phyloP scores from a whole-genome alignment of 441 rosid genomes.

The Pelargonium citronellum region DNA sequence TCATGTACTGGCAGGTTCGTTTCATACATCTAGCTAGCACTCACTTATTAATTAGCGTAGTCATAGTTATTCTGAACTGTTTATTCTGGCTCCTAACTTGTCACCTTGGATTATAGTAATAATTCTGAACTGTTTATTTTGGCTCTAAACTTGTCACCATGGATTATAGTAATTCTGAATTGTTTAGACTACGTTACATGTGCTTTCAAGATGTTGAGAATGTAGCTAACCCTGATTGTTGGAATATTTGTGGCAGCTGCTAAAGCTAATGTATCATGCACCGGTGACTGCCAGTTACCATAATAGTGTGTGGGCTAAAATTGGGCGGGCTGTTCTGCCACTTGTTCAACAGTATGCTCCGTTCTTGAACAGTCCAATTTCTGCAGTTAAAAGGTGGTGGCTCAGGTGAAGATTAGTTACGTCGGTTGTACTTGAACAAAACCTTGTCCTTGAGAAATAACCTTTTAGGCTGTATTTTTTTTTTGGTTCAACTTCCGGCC shows the following conservation, averaged over 20 bases:
- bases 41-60: no score
- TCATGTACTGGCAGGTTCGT: conserved; percentile 97
- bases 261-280: conserved; percentile 96
- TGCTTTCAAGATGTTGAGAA: neutral
- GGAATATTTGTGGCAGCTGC: conserved; percentile 40
- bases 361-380: conserved; percentile 58
- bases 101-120: no score
- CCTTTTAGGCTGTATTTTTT: no score
- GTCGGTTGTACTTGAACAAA: no score
- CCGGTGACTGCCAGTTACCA: conserved; percentile 85
- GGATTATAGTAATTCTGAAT: no score
- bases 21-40: neutral
- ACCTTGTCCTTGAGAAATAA: no score
- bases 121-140: no score
- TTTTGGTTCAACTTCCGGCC: no score
- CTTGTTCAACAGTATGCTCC: conserved; percentile 62
- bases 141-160: no score
- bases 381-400: conserved; percentile 87
- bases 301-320: conserved; percentile 76
- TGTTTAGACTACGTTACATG: neutral
- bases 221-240: neutral
- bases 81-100: no score
- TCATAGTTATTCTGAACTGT: no score
- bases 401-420: conserved; percentile 37
- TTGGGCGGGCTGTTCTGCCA: conserved; percentile 63